Conservation (phyloP, 257 asterid species). For the Ajuga chamaepitys region DNA sequence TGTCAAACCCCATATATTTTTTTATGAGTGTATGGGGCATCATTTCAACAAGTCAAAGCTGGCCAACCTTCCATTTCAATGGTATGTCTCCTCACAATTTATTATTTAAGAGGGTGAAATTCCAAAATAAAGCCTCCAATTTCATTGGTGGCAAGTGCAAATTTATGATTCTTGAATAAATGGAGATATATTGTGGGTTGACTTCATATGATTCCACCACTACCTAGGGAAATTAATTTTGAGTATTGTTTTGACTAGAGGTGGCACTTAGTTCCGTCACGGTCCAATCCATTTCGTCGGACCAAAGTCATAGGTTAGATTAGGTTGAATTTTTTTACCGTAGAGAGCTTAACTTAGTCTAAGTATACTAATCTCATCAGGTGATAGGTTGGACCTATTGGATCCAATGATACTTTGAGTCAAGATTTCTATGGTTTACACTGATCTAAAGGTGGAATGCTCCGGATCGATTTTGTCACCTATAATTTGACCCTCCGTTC, state of each 20-base stretch:
- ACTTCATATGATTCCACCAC: constrained; percentile 26
- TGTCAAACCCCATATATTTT: constrained; percentile 30
- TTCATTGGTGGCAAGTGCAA: constrained; percentile 25
- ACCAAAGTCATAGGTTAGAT: too few species aligned
- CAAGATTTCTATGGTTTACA: too few species aligned
- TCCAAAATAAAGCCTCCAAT: constrained; percentile 10
- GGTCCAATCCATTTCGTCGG: too few species aligned
- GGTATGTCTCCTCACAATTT: constrained; percentile 23
- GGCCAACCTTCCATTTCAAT: constrained; percentile 40
- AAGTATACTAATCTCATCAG: too few species aligned
- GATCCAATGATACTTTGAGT: too few species aligned
- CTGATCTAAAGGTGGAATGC: too few species aligned
- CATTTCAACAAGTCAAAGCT: constrained; percentile 38
- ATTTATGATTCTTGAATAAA: constrained; percentile 21
- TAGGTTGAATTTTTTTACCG: too few species aligned
- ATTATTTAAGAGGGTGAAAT: neutral
- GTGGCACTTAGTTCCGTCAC: too few species aligned
- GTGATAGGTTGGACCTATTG: too few species aligned
- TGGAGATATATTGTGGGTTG: constrained; percentile 20
- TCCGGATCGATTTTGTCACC: too few species aligned
- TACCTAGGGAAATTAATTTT: constrained; percentile 18
- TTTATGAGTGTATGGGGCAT: constrained; percentile 25
- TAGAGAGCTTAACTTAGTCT: too few species aligned
- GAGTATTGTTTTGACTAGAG: constrained; percentile 17
- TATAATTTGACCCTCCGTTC: too few species aligned